These are phyloP conservation scores for Saccharomycopsis sp. DNA, from an alignment of 805 yeast species.

Conservation along the genomic window DNA sequence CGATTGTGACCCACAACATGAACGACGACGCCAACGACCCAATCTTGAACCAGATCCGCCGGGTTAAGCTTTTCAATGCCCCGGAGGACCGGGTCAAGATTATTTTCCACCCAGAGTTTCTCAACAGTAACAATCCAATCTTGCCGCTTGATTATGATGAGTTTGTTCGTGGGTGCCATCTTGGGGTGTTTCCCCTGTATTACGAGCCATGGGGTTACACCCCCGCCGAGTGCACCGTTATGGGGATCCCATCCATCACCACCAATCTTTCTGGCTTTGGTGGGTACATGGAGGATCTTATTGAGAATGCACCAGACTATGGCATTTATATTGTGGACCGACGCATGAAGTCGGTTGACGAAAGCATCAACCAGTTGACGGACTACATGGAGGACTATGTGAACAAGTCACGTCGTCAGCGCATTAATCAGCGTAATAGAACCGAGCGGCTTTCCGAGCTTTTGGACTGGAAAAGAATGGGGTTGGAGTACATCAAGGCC, in stretches of 20 bases:
- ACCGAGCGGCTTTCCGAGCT: constrained; percentile 90
- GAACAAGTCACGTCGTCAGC: constrained; percentile 85
- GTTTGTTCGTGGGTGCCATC: constrained; percentile 94
- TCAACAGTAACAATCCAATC: constrained; percentile 90
- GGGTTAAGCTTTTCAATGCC: constrained; percentile 82
- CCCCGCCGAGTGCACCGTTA: constrained; percentile 98
- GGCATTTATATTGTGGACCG: constrained; percentile 97
- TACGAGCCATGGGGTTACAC: constrained; percentile 99
- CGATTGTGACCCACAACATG: constrained; percentile 96
- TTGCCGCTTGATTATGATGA: constrained; percentile 92
- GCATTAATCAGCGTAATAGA: constrained; percentile 95
- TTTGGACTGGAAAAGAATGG: constrained; percentile 98
- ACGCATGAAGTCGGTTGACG: constrained; percentile 85
- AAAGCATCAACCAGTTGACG: constrained; percentile 81
- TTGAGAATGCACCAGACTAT: constrained; percentile 88
- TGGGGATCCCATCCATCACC: constrained; percentile 98
- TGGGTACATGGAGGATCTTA: constrained; percentile 96
- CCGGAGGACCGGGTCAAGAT: constrained; percentile 89
- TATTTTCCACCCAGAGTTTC: constrained; percentile 95
- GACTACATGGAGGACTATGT: constrained; percentile 86
- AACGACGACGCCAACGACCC: constrained; percentile 87
- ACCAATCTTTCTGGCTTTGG: constrained; percentile 96
- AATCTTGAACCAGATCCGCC: constrained; percentile 80
- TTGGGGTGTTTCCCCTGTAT: constrained; percentile 97
- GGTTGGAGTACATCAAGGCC: constrained; percentile 91